These are phyloP conservation scores for Mrakia frigida DNA, from an alignment of 768 basidiomycete species.

Conservation along the genomic window DNA sequence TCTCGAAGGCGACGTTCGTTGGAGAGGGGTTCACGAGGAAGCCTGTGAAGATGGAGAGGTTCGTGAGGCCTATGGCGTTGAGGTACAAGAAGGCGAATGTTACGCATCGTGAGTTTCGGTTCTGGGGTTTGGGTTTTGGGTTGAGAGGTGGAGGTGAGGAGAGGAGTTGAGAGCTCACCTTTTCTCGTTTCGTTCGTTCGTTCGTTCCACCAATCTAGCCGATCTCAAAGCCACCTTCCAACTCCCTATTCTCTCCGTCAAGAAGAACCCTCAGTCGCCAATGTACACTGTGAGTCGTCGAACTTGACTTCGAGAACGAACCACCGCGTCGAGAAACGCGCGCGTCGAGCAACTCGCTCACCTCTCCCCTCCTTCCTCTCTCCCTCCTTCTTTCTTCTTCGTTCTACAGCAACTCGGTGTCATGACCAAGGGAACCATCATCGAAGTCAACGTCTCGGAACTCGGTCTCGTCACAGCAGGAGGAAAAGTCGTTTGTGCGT, in stretches of 20 bases:
- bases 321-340: no score
- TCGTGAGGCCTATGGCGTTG: conserved; percentile 94
- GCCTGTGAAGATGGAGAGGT: conserved; percentile 97
- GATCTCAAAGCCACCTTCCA: conserved; percentile 99
- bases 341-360: background rate
- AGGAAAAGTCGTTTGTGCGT: conserved; percentile 58
- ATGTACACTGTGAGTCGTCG: conserved; percentile 39
- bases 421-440: conserved; percentile 94
- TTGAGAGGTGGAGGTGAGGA: no score
- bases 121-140: background rate
- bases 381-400: background rate
- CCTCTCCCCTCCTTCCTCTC: no score
- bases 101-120: conserved; percentile 73
- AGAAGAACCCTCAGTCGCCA: conserved; percentile 98
- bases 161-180: background rate
- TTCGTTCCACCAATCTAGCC: conserved; percentile 51
- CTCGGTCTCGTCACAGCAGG: conserved; percentile 95
- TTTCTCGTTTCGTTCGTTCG: background rate
- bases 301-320: background rate
- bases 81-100: conserved; percentile 98
- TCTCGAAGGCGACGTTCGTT: conserved; percentile 98
- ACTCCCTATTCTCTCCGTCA: conserved; percentile 92
- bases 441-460: conserved; percentile 99
- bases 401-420: conserved; percentile 71
- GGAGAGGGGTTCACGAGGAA: conserved; percentile 97